A percentile compares a stretch with the other conserved stretches of the same genome.
These are phyloP conservation scores for Castanea crenata DNA, from an alignment of 306 rosid genomes.

Conservation along the genomic window DNA sequence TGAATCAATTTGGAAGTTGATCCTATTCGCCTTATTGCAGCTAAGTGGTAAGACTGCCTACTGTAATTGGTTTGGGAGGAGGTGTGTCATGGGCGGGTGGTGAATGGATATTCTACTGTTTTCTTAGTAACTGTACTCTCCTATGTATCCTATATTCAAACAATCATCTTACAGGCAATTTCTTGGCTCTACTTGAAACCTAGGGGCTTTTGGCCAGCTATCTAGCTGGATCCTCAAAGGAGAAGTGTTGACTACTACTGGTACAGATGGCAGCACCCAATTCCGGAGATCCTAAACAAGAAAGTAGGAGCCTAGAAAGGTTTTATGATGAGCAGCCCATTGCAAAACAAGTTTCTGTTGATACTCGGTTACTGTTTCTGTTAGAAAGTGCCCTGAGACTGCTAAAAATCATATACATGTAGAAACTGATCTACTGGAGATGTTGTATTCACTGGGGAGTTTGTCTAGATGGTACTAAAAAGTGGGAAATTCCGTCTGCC, in stretches of 20 bases:
- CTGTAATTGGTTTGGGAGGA: conserved; percentile 3
- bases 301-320: conserved; percentile 51
- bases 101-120: conserved; percentile 2
- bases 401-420: conserved; percentile 50
- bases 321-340: conserved; percentile 68
- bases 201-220: conserved; percentile 64
- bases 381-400: conserved; percentile 63
- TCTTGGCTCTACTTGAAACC: conserved; percentile 29
- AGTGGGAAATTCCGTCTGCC: conserved; percentile 80
- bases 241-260: conserved; percentile 35
- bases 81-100: background rate
- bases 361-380: conserved; percentile 53
- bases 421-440: conserved; percentile 79
- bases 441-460: conserved; percentile 91
- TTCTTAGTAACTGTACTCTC: conserved; percentile 14
- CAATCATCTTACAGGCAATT: conserved; percentile 30
- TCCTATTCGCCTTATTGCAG: conserved; percentile 7
- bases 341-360: conserved; percentile 51
- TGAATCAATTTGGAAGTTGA: background rate
- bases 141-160: conserved; percentile 17
- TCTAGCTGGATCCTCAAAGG: conserved; percentile 48
- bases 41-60: conserved; percentile 17
- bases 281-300: conserved; percentile 35
- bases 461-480: conserved; percentile 65
- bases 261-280: conserved; percentile 34